A percentile compares a stretch with the other conserved stretches of the same genome.
Evolutionary conservation across 768 basidiomycete species (phyloP).

Genomic region (Hydnum rufescens): DNA sequence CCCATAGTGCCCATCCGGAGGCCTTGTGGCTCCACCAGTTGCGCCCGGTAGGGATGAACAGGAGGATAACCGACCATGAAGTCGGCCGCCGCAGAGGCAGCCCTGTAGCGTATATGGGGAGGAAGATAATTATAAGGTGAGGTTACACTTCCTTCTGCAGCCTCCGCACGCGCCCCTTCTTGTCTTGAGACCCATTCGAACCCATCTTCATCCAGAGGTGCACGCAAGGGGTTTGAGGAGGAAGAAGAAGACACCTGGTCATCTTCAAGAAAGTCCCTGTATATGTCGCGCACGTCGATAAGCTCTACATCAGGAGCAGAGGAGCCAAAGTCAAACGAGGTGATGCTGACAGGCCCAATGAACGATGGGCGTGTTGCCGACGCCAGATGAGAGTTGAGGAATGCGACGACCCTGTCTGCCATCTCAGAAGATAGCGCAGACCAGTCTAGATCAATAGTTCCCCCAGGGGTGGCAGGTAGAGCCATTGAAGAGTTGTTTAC

Average conservation of each 20-base stretch:
- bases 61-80: too few species aligned
- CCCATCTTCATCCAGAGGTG: slow-evolving; percentile 25
- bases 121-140: slow-evolving; percentile 49
- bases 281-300: slow-evolving; percentile 81
- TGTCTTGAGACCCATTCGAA: slow-evolving; percentile 64
- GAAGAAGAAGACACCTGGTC: slow-evolving; percentile 23
- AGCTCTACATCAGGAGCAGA: slow-evolving; percentile 70
- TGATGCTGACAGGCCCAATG: slow-evolving; percentile 79
- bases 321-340: slow-evolving; percentile 74
- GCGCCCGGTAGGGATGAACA: slow-evolving; percentile 20
- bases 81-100: too few species aligned
- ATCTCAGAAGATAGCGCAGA: slow-evolving; percentile 54
- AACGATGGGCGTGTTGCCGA: slow-evolving; percentile 68
- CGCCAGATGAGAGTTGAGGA: slow-evolving; percentile 63
- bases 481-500: background rate
- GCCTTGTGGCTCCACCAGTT: slow-evolving; percentile 17
- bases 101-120: slow-evolving; percentile 48
- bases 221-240: background rate
- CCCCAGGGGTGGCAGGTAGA: background rate
- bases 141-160: slow-evolving; percentile 20
- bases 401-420: slow-evolving; percentile 41
- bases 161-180: slow-evolving; percentile 21
- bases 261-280: slow-evolving; percentile 82
- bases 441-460: slow-evolving; percentile 98
- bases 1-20: slow-evolving; percentile 28